phyloP scores from a whole-genome alignment of 2,329 filamentous ascomycete species.

The Fusarium buxicola region DNA sequence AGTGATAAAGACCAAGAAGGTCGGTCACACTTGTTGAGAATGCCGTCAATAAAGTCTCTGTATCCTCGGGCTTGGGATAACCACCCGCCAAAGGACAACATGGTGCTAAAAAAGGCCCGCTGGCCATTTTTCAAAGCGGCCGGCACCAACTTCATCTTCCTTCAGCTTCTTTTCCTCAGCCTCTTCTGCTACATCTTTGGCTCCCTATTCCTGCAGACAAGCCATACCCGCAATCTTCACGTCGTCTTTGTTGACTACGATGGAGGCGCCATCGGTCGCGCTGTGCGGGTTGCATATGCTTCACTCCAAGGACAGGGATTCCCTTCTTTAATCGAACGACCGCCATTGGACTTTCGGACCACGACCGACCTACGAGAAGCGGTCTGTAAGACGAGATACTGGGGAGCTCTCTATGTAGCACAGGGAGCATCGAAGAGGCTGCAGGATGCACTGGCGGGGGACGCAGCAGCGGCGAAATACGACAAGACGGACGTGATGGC shows the following conservation, averaged over 20 bases:
- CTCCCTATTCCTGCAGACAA: constrained; percentile 33
- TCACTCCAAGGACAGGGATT: constrained; percentile 27
- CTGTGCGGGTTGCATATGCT: constrained; percentile 36
- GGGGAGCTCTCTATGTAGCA: constrained; percentile 34
- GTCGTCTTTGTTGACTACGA: constrained; percentile 44
- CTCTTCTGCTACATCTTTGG: constrained; percentile 43
- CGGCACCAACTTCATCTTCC: constrained; percentile 46
- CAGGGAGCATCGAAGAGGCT: constrained; percentile 23
- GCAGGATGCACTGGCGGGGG: constrained; percentile 18
- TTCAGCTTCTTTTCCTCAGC: constrained; percentile 53
- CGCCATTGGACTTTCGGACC: constrained; percentile 20
- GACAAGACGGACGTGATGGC: constrained; percentile 26
- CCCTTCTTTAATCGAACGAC: constrained; percentile 31
- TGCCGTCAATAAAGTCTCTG: too few relatives aligned
- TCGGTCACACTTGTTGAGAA: too few relatives aligned
- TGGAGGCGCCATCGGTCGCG: constrained; percentile 35
- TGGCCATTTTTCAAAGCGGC: constrained; percentile 30
- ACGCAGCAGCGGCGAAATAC: constrained; percentile 4
- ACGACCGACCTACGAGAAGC: constrained; percentile 12
- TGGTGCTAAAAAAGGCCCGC: too few relatives aligned
- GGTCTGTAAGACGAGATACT: constrained; percentile 33
- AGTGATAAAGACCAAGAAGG: too few relatives aligned
- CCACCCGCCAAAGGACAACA: too few relatives aligned
- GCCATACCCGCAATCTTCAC: constrained; percentile 27
- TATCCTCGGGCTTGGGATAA: too few relatives aligned